Evolutionary conservation across 148 eudicot species (phyloP).

Genomic region (Heliosperma pusillum): DNA sequence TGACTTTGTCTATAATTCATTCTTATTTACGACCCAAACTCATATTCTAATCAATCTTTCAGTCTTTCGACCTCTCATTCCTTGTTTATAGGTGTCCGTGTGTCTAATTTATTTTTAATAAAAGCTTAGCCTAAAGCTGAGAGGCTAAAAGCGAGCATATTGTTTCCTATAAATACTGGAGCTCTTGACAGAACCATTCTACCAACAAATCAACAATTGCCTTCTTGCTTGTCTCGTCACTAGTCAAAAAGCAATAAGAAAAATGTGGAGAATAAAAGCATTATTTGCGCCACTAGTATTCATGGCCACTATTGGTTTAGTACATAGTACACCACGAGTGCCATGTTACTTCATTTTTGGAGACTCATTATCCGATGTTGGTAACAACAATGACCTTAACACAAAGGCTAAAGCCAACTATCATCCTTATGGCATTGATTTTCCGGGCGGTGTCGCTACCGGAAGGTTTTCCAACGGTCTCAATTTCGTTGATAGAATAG

Average conservation of each 20-base stretch:
- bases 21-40: no score
- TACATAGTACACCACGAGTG: conserved; percentile 27
- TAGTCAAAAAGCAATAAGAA: not conserved
- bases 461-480: conserved; percentile 55
- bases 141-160: no score
- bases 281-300: not conserved
- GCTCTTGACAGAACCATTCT: not conserved
- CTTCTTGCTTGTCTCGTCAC: not conserved
- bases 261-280: not conserved
- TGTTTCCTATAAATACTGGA: not conserved
- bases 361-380: conserved; percentile 52
- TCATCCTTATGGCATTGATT: conserved; percentile 54
- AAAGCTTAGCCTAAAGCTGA: no score
- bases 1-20: no score
- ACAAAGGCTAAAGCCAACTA: conserved; percentile 49
- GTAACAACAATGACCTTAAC: conserved; percentile 42
- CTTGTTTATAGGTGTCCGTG: no score
- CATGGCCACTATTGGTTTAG: not conserved
- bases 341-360: conserved; percentile 58
- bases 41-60: no score
- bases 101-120: no score
- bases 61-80: no score
- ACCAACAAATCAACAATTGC: not conserved
- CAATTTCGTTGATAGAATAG: conserved; percentile 44
- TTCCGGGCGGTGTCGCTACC: conserved; percentile 33